Percentiles rank a stretch among this genome's conserved stretches.
Conservation (phyloP, 2,329 filamentous ascomycete species). For the Verticillium albo-atrum region DNA sequence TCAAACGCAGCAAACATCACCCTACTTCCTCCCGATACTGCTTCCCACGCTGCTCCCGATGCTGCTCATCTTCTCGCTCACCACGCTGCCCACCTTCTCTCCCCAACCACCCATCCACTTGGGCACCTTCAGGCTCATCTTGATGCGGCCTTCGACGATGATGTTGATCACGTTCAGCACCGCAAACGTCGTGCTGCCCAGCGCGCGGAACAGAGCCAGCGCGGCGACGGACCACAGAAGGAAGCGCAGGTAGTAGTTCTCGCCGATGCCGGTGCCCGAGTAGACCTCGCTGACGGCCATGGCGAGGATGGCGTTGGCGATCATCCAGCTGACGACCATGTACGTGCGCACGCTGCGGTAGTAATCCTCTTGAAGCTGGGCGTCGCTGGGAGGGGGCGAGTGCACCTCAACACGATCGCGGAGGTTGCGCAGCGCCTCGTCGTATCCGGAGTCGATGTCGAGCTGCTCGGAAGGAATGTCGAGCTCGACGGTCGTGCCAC, state of each 20-base stretch:
- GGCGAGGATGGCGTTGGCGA: slow-evolving; percentile 84
- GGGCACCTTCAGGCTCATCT: slow-evolving; percentile 51
- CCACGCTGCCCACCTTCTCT: slow-evolving; percentile 31
- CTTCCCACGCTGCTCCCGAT: slow-evolving; percentile 39
- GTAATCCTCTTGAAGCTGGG: slow-evolving; percentile 94
- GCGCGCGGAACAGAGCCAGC: slow-evolving; percentile 80
- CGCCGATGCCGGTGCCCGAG: slow-evolving; percentile 61
- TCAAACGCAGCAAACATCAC: not conserved
- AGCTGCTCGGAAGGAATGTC: slow-evolving; percentile 98
- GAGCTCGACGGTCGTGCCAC: slow-evolving; percentile 71
- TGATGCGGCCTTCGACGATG: slow-evolving; percentile 78
- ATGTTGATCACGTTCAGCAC: slow-evolving; percentile 80
- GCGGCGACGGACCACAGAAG: slow-evolving; percentile 89
- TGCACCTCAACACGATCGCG: slow-evolving; percentile 87
- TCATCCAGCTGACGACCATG: slow-evolving; percentile 95
- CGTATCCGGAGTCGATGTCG: slow-evolving; percentile 96
- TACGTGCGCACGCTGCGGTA: slow-evolving; percentile 96
- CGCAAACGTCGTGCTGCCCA: slow-evolving; percentile 77
- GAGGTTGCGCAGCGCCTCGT: slow-evolving; percentile 93
- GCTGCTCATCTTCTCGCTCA: slow-evolving; percentile 45
- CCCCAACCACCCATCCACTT: slow-evolving; percentile 45
- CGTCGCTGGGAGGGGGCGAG: slow-evolving; percentile 55
- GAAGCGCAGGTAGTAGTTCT: slow-evolving; percentile 88
- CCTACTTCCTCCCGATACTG: slow-evolving; percentile 4
- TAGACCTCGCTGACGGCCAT: slow-evolving; percentile 93